phyloP scores from a whole-genome alignment of 208 protist genomes.

The Crithidia acanthocephali region DNA sequence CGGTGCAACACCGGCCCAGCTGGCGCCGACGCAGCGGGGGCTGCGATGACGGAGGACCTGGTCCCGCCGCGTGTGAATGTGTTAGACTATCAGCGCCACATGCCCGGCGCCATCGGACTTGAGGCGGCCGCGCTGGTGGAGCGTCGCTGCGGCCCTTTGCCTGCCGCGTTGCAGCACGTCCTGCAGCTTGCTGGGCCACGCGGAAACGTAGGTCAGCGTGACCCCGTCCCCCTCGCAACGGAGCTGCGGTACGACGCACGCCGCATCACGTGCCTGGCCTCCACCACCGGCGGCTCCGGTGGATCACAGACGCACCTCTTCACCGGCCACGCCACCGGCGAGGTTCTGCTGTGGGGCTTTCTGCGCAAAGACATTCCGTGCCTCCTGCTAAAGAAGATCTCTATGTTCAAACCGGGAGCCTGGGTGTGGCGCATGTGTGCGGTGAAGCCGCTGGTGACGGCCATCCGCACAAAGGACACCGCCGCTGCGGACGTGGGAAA shows the following conservation, averaged over 20 bases:
- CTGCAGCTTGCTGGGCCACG: background rate
- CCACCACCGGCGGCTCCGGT: background rate
- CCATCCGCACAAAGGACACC: background rate
- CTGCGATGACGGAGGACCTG: background rate
- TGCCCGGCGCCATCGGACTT: constrained; percentile 13
- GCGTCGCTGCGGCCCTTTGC: constrained; percentile 2
- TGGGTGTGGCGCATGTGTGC: constrained; percentile 42
- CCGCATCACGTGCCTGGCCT: constrained; percentile 51
- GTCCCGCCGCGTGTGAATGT: background rate
- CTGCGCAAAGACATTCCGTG: constrained; percentile 18
- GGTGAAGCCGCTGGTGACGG: constrained; percentile 13
- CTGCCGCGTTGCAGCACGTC: constrained; percentile 3
- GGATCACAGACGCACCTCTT: constrained; percentile 32
- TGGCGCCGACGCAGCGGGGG: background rate
- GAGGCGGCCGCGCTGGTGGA: constrained; percentile 19
- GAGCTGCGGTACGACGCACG: constrained; percentile 40
- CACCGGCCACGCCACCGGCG: constrained; percentile 55
- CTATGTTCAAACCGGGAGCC: constrained; percentile 30
- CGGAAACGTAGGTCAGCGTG: background rate
- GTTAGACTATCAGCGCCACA: constrained; percentile 5
- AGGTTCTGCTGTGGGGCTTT: constrained; percentile 50
- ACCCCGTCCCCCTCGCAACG: background rate
- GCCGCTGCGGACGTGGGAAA: background rate
- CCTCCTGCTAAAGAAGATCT: constrained; percentile 49
- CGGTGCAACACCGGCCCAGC: constrained; percentile 18